Evolutionary conservation across 305 asterid genomes (phyloP), one percentile per base, ranked within the genome.

Genomic region (Rubia peregrina): DNA sequence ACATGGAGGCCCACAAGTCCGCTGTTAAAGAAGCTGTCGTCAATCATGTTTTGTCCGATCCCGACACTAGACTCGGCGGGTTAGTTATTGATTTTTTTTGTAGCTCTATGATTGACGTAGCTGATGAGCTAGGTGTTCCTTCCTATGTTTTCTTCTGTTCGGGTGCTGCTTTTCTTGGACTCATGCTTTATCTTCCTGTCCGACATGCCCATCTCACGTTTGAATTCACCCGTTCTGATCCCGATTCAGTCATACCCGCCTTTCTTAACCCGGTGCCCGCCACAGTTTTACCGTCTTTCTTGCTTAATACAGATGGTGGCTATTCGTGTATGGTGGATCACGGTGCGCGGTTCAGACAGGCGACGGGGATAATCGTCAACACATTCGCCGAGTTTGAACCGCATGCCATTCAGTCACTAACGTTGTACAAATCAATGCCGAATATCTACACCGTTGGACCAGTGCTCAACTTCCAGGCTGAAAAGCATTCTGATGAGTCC

Each of bases 371-470:
- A 2, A 7, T 88, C 72, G 73, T 87, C 16, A 90, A 90, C 70
- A 85, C 96, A 0, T 87, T 88, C 14, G 10, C 62, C 59, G 96
- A 87, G 67, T 80, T 90, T 2, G 90, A 90, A 51, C 14, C 85
- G 3, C 76, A 41, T 59, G 84, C 84, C 2, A 30, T 88, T 17
- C 64, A 84, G 0, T 68, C 89, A 3, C 33, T 77, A 0, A 59
- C 36, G 46, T 66, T 83, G 14, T 65, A 61, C 6, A 64, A 26
- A 1, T 77, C 41, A 13, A 55, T 72, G 44, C 89, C 89, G 2
- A 72, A 73, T 0, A 55, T 89, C 76, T 85, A 80, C 63, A 77
- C 65, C 10, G 65, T 69, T 21, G 73, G 73, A 12, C 73, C 73
- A n/a, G 41, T 69, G 11, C 44, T 69, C 65, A 38, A 56, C 41